Percentiles rank a stretch among this genome's conserved stretches.
These are phyloP conservation scores for Aspergillus sp. DNA, from an alignment of 2,329 filamentous ascomycete species.

Conservation along the genomic window DNA sequence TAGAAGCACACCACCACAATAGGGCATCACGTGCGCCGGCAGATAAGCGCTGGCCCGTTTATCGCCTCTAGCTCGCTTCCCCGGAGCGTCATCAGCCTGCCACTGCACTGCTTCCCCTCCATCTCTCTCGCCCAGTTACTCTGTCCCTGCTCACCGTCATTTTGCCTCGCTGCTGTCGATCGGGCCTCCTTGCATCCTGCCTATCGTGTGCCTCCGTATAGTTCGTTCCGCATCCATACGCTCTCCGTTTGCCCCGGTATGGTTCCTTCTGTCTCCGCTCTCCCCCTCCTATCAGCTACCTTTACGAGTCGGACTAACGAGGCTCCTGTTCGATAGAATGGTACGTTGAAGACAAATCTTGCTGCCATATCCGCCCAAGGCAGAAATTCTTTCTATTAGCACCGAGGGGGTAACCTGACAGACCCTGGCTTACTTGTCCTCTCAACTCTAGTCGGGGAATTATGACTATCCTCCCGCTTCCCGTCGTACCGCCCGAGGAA, in stretches of 20 bases:
- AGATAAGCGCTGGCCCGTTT: slow-evolving; percentile 10
- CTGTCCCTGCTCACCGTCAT: background rate
- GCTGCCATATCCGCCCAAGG: background rate
- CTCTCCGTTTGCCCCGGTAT: slow-evolving; percentile 11
- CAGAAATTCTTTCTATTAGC: background rate
- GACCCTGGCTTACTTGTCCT: slow-evolving; percentile 16
- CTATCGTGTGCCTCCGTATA: background rate
- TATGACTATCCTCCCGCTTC: slow-evolving; percentile 45
- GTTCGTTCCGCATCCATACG: background rate
- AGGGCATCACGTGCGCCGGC: slow-evolving; percentile 14
- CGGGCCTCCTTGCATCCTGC: background rate
- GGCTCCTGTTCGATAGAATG: slow-evolving; percentile 14
- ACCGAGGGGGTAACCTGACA: background rate
- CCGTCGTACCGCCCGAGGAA: slow-evolving; percentile 27
- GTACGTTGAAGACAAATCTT: slow-evolving; percentile 14
- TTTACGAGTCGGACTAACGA: slow-evolving; percentile 9
- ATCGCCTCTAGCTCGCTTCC: slow-evolving; percentile 1
- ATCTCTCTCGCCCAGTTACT: background rate
- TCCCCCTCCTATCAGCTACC: slow-evolving; percentile 7
- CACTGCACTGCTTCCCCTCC: background rate
- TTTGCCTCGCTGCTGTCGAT: background rate
- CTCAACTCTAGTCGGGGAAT: slow-evolving; percentile 39
- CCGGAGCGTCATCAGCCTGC: slow-evolving; percentile 2
- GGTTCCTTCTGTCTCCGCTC: slow-evolving; percentile 5
- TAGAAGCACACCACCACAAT: background rate